Percentiles rank a stretch among this genome's conserved stretches.
These are phyloP conservation scores for Thuja plicata DNA, from an alignment of 83 land plant genomes.

Conservation along the genomic window DNA sequence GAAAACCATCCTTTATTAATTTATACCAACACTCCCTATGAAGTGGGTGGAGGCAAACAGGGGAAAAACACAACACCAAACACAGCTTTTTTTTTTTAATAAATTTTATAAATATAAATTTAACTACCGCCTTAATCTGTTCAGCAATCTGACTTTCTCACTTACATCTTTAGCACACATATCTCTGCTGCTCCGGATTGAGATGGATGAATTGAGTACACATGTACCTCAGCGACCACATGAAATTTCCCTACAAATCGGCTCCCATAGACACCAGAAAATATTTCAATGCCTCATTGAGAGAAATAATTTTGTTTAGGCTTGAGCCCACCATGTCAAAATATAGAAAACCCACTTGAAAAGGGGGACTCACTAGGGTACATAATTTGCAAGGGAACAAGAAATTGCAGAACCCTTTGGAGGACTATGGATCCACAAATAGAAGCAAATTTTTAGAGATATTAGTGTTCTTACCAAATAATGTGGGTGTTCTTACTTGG, in stretches of 20 bases:
- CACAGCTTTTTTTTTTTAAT: too few relatives aligned
- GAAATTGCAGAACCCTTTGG: conserved; percentile 37
- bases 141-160: too few relatives aligned
- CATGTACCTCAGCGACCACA: conserved; percentile 51
- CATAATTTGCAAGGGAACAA: conserved; percentile 42
- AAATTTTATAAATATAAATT: too few relatives aligned
- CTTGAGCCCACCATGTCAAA: conserved; percentile 27
- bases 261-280: conserved; percentile 27
- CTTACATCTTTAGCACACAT: too few relatives aligned
- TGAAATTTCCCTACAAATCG: conserved; percentile 39
- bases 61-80: too few relatives aligned
- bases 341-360: conserved; percentile 47
- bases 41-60: too few relatives aligned
- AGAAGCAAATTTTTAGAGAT: conserved; percentile 17
- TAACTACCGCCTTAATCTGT: too few relatives aligned
- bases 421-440: conserved; percentile 15
- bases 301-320: conserved; percentile 10
- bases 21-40: too few relatives aligned
- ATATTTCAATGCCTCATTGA: conserved; percentile 20
- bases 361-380: conserved; percentile 46
- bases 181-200: conserved; percentile 6
- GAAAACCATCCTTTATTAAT: too few relatives aligned
- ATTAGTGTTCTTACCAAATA: conserved; percentile 14
- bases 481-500: conserved; percentile 21
- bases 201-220: conserved; percentile 42